Evolutionary conservation across 2,329 filamentous ascomycete species (phyloP), one percentile per base, ranked within the genome.

Genomic region (Parascedosporium putredinis): DNA sequence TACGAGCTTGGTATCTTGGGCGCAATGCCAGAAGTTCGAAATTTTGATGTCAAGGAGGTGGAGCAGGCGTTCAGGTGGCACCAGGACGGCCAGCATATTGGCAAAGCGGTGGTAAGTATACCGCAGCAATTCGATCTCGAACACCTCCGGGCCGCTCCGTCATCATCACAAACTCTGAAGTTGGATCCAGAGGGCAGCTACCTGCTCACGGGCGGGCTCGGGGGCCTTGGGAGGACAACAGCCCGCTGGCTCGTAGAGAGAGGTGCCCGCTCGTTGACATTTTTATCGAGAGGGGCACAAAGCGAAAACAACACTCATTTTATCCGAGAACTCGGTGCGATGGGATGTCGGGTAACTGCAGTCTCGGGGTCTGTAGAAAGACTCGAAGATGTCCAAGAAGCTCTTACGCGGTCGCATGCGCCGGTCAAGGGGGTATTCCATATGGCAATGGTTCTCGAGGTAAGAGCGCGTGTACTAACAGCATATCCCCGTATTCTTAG

Each of bases 341-440:
- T 58, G 18, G 63, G 63, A 2, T 61, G 58, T 34, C 34, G 45
- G 3, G 58, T 60, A 1, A 52, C 47, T 3, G 58, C 62, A 1
- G 44, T 46, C 58, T 65, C n/a, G 49, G 55, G 2, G 67, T 9
- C 29, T 8, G 45, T 20, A 14, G 45, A 3, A 46, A 24, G n/a
- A 52, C 53, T 47, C 4, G 45, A 34, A 10, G 45, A 47, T 16
- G 45, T 47, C 12, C 10, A 47, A 31, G 8, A 31, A 2, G 45
- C 29, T 6, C n/a, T 47, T 18, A 34, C 12, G 1, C 10, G 23
- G 20, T 34, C 18, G 33, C 24, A 56, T 16, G 31, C 54, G 52
- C 63, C 64, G 1, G 55, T 71, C 33, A 57, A 54, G 6, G 67
- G 67, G 3, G 61, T 70, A 10, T 69, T 70, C 38, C 66, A 70